Evolutionary conservation across 768 basidiomycete species (phyloP).

Genomic region (Lactifluus rugatus): DNA sequence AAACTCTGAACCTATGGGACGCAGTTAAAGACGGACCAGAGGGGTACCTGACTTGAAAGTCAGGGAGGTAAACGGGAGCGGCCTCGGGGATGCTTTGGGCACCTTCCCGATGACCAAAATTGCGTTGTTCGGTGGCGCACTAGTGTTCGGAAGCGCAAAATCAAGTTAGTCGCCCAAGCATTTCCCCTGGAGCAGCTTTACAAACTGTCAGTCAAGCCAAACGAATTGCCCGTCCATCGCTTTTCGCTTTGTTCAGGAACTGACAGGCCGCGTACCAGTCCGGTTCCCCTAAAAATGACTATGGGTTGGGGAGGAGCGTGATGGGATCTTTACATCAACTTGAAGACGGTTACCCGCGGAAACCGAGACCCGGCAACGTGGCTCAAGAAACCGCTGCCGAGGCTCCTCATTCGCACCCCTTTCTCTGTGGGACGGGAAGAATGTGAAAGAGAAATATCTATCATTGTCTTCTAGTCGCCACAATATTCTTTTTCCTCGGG

Average conservation of each 20-base stretch:
- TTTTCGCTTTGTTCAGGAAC: not conserved
- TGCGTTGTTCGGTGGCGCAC: not conserved
- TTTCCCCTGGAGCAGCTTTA: not conserved
- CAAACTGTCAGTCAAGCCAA: not conserved
- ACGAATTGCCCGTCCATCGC: not conserved
- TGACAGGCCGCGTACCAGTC: not conserved
- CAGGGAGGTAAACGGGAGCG: not conserved
- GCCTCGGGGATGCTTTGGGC: not conserved
- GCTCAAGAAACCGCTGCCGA: slow-evolving; percentile 1
- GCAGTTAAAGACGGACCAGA: not conserved
- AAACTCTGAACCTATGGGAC: not conserved
- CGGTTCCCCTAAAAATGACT: not conserved
- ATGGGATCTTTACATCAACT: not conserved
- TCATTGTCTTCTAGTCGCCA: not conserved
- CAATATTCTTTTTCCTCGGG: not conserved
- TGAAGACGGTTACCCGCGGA: not conserved
- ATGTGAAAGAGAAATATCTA: not conserved
- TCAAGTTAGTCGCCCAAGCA: not conserved
- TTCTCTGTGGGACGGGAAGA: not conserved
- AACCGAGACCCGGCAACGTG: slow-evolving; percentile 5
- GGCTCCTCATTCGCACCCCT: not conserved
- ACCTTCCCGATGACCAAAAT: not conserved
- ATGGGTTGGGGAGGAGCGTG: not conserved
- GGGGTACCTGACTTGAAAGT: not conserved
- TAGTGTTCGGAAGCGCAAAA: not conserved